Percentiles rank a stretch among this genome's conserved stretches.
Conservation (phyloP, 108 stramenopile species). For the Seminavis robusta region DNA sequence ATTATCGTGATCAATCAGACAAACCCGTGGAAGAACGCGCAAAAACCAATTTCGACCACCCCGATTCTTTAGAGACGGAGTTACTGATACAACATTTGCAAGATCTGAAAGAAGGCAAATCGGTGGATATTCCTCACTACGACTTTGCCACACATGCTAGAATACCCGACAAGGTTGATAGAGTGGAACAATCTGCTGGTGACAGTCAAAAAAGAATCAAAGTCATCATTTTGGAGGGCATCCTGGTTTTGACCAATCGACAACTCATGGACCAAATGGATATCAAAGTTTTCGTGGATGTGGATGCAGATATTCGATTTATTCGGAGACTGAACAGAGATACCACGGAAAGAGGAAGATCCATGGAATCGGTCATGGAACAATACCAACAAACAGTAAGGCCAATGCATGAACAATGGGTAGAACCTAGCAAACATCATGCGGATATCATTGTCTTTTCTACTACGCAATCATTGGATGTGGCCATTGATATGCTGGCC, state of each 20-base stretch:
- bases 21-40: constrained; percentile 70
- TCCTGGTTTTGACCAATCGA: constrained; percentile 83
- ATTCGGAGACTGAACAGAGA: constrained; percentile 86
- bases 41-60: constrained; percentile 92
- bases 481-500: constrained; percentile 64
- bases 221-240: constrained; percentile 90
- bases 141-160: constrained; percentile 87
- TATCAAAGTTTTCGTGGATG: constrained; percentile 94
- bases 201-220: too few species aligned
- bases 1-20: constrained; percentile 76
- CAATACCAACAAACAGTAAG: constrained; percentile 88
- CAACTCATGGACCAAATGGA: constrained; percentile 76
- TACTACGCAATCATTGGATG: constrained; percentile 47
- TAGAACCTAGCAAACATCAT: constrained; percentile 85
- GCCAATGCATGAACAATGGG: constrained; percentile 93
- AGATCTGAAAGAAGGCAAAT: constrained; percentile 57
- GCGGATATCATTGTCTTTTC: constrained; percentile 89
- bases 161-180: too few species aligned
- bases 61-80: constrained; percentile 88
- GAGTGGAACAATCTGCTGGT: too few species aligned
- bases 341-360: constrained; percentile 76
- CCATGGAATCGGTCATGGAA: constrained; percentile 65
- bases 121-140: constrained; percentile 83
- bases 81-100: constrained; percentile 81
- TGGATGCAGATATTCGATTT: constrained; percentile 80